phyloP scores from a whole-genome alignment of 139 green algal genomes.

The Gonium pectorale region DNA sequence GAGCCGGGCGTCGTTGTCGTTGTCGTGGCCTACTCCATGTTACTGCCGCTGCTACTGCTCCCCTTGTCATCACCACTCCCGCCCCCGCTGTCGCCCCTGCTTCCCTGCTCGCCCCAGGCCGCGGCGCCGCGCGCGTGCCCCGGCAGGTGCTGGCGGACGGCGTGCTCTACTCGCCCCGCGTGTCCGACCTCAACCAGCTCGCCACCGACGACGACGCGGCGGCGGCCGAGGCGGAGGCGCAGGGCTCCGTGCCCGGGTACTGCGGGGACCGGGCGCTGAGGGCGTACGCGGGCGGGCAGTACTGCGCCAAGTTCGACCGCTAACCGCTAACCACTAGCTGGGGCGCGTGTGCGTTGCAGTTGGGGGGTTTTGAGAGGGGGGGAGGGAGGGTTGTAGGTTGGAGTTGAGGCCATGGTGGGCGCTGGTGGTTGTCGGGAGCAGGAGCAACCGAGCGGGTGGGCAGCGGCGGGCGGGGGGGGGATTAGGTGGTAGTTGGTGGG shows the following conservation, averaged over 20 bases:
- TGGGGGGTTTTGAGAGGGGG: too few relatives aligned
- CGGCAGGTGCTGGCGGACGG: slow-evolving; percentile 20
- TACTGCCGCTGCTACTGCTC: too few relatives aligned
- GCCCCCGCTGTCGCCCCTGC: neutral
- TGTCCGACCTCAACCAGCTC: slow-evolving; percentile 65
- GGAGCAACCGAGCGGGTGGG: too few relatives aligned
- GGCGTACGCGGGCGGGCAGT: slow-evolving; percentile 36
- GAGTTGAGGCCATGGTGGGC: too few relatives aligned
- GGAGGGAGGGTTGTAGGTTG: too few relatives aligned
- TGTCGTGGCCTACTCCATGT: too few relatives aligned
- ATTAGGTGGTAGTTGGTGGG: too few relatives aligned
- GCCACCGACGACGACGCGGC: slow-evolving; percentile 74
- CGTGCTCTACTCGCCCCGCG: slow-evolving; percentile 37
- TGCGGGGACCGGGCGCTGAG: slow-evolving; percentile 31
- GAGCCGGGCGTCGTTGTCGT: too few relatives aligned
- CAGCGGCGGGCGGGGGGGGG: too few relatives aligned
- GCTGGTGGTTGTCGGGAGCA: too few relatives aligned
- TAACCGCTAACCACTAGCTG: too few relatives aligned
- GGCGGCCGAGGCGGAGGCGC: slow-evolving; percentile 70
- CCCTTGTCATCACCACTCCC: neutral
- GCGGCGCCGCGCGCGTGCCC: slow-evolving; percentile 41
- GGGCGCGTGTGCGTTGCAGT: too few relatives aligned
- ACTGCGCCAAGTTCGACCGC: slow-evolving; percentile 39
- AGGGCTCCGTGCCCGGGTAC: slow-evolving; percentile 55
- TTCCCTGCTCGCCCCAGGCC: slow-evolving; percentile 10